phyloP scores from a whole-genome alignment of 169 alveolate species.

The Eimeria acervulina region DNA sequence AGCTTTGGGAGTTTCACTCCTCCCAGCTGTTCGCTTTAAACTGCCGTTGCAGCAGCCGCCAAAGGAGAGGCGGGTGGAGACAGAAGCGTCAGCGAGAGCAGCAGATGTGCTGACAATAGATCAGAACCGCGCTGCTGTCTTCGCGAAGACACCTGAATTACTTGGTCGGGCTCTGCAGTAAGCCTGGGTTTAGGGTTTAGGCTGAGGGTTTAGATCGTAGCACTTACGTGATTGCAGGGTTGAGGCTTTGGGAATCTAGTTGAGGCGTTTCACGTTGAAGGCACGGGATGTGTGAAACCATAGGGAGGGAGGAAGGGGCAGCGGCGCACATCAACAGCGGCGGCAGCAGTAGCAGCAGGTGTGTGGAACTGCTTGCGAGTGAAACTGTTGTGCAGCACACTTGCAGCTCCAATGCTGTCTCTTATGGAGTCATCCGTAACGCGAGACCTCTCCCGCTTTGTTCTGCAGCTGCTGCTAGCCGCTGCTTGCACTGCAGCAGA shows the following conservation, averaged over 20 bases:
- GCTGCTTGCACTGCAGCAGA: conserved; percentile 59
- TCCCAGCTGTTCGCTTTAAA: conserved; percentile 71
- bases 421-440: conserved; percentile 65
- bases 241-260: not conserved
- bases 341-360: not conserved
- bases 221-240: not conserved
- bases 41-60: conserved; percentile 51
- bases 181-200: not conserved
- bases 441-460: conserved; percentile 33
- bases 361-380: not conserved
- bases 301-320: not conserved
- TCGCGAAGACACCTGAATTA: conserved; percentile 2
- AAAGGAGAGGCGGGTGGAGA: not conserved
- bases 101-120: conserved; percentile 64
- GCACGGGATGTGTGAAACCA: not conserved
- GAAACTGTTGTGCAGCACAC: conserved; percentile 52
- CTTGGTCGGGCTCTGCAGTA: conserved; percentile 49
- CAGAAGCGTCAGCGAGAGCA: conserved; percentile 46
- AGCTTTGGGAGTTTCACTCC: conserved; percentile 71
- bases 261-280: not conserved
- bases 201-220: not conserved
- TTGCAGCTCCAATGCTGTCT: conserved; percentile 67
- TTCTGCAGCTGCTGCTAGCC: conserved; percentile 67
- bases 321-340: not conserved
- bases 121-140: conserved; percentile 29